phyloP scores from a whole-genome alignment of 2,329 filamentous ascomycete species.

The Thermoascus crustaceus region DNA sequence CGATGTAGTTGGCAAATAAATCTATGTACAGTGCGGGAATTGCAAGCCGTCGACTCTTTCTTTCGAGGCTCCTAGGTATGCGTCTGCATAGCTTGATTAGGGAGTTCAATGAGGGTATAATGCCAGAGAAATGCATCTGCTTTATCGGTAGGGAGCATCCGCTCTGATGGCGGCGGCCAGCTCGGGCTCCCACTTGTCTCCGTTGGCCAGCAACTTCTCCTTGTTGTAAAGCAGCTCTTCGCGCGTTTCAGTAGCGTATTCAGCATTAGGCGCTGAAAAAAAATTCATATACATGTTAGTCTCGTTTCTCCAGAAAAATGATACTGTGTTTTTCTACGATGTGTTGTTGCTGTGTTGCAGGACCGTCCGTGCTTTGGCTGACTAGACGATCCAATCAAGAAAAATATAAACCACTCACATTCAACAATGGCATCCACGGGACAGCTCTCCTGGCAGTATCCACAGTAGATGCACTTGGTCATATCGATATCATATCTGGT shows the following conservation, averaged over 20 bases:
- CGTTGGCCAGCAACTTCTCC: constrained; percentile 81
- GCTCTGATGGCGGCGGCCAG: constrained; percentile 85
- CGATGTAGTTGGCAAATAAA: not conserved
- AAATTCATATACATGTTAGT: constrained; percentile 13
- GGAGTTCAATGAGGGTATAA: no score
- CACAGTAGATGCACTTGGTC: constrained; percentile 99
- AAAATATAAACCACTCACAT: constrained; percentile 36
- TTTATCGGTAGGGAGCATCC: constrained; percentile 82
- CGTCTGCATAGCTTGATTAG: no score
- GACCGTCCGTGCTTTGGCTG: no score
- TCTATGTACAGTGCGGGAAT: constrained; percentile 1
- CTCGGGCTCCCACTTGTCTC: constrained; percentile 97
- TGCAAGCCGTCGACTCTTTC: not conserved
- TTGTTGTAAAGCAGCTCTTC: constrained; percentile 98
- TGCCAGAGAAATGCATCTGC: no score
- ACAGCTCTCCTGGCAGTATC: constrained; percentile 98
- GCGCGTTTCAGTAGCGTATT: constrained; percentile 69
- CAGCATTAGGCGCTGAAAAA: constrained; percentile 55
- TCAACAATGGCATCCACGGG: constrained; percentile 92
- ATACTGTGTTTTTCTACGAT: no score
- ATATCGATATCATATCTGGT: constrained; percentile 99
- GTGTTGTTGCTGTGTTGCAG: no score
- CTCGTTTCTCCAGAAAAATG: constrained; percentile 1
- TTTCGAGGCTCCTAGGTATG: constrained; percentile 6
- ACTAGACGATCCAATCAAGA: not conserved